phyloP scores from a whole-genome alignment of 2,329 filamentous ascomycete genomes.

The Falciphora oryzae region DNA sequence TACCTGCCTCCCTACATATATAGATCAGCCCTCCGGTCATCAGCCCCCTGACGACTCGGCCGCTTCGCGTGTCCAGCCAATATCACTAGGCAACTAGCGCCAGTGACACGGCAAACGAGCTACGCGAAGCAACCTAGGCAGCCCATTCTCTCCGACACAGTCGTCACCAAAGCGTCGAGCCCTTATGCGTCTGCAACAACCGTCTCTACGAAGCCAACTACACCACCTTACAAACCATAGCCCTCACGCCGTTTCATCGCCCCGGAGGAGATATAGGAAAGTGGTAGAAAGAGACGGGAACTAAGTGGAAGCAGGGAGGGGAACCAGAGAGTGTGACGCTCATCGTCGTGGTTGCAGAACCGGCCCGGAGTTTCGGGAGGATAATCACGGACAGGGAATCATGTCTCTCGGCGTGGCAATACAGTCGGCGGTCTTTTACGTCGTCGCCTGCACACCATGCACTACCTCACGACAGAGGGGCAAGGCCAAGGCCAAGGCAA shows the following conservation, averaged over 20 bases:
- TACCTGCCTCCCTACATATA: too few relatives aligned
- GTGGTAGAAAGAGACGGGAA: not conserved
- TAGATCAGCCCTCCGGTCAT: not conserved
- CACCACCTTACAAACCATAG: not conserved
- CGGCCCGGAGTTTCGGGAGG: not conserved
- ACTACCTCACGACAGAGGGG: slow-evolving; percentile 63
- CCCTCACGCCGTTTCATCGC: not conserved
- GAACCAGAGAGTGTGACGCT: not conserved
- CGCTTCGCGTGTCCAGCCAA: not conserved
- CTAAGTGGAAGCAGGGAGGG: not conserved
- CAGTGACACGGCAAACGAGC: not conserved
- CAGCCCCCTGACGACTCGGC: not conserved
- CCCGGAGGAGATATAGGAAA: not conserved
- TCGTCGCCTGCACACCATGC: slow-evolving; percentile 74
- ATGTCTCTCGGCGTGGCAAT: slow-evolving; percentile 56
- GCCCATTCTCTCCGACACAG: not conserved
- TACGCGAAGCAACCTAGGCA: too few relatives aligned
- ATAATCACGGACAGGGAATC: slow-evolving; percentile 1
- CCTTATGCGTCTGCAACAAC: not conserved
- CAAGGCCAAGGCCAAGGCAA: slow-evolving; percentile 65
- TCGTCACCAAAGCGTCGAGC: not conserved
- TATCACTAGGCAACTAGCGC: not conserved
- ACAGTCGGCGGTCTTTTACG: slow-evolving; percentile 74
- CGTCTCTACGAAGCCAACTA: not conserved
- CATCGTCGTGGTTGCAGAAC: not conserved